These are phyloP conservation scores for Mycena metata DNA, from an alignment of 768 basidiomycete genomes.

Conservation along the genomic window DNA sequence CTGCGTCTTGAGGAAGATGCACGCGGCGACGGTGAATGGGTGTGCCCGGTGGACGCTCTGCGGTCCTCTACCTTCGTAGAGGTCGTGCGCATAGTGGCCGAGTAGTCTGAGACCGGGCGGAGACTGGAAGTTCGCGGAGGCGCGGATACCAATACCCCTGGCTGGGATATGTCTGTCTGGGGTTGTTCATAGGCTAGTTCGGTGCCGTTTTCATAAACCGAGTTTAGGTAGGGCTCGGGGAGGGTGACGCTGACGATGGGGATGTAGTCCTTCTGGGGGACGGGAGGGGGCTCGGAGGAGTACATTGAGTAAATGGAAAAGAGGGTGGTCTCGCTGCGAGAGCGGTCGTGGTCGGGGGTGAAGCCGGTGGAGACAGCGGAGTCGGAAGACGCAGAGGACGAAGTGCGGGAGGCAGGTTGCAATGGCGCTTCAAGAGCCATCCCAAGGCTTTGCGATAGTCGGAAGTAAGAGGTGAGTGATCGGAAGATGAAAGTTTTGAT, in stretches of 20 bases:
- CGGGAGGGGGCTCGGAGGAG: conserved; percentile 43
- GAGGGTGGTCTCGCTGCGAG: conserved; percentile 81
- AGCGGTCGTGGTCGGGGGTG: conserved; percentile 59
- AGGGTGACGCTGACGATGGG: conserved; percentile 52
- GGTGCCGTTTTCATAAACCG: conserved; percentile 45
- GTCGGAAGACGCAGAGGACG: conserved; percentile 49
- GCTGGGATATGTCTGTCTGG: conserved; percentile 38
- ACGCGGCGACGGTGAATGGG: conserved; percentile 34
- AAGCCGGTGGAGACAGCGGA: conserved; percentile 51
- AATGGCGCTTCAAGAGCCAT: conserved; percentile 48
- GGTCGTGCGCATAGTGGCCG: conserved; percentile 22
- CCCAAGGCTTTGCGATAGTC: no score
- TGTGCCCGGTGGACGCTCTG: conserved; percentile 47
- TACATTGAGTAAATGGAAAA: conserved; percentile 93
- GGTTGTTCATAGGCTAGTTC: conserved; percentile 49
- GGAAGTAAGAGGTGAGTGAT: no score
- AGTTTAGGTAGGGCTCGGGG: conserved; percentile 45
- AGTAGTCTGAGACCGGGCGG: conserved; percentile 35
- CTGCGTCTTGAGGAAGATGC: conserved; percentile 34
- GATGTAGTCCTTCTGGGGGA: conserved; percentile 40
- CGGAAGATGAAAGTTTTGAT: no score
- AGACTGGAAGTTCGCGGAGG: conserved; percentile 35
- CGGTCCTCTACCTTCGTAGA: conserved; percentile 48
- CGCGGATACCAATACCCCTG: conserved; percentile 31
- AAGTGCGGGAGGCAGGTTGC: conserved; percentile 45